Evolutionary conservation across 495 filamentous ascomycete genomes (phyloP).

Genomic region (Trichoderma reesei): DNA sequence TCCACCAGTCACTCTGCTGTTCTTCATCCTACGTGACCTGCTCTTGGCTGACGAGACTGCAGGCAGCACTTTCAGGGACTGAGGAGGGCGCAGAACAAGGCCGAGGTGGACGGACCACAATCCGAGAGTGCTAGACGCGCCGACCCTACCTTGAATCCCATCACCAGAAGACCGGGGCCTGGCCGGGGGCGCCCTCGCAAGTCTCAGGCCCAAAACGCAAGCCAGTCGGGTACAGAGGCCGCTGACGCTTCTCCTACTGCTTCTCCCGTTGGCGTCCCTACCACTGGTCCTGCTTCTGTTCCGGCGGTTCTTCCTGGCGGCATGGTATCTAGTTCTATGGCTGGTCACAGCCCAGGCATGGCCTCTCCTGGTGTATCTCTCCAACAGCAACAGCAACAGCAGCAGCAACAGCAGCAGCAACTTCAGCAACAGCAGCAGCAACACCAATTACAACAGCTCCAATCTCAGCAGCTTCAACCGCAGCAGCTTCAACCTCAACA

Average conservation of each 20-base stretch:
- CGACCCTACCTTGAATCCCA: conserved; percentile 38
- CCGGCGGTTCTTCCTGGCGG: neutral
- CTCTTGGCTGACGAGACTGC: conserved; percentile 4
- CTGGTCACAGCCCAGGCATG: neutral
- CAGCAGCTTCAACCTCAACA: conserved; percentile 10
- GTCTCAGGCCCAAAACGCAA: conserved; percentile 10
- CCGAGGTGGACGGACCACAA: conserved; percentile 22
- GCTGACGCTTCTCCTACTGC: neutral
- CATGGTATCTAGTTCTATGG: neutral
- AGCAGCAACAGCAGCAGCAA: conserved; percentile 12
- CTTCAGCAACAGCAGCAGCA: conserved; percentile 10
- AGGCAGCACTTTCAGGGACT: conserved; percentile 46
- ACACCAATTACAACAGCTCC: conserved; percentile 11
- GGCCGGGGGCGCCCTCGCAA: conserved; percentile 39
- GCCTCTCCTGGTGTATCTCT: neutral
- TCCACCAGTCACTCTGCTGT: too few species aligned
- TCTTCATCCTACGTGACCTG: too few species aligned
- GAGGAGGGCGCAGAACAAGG: conserved; percentile 35
- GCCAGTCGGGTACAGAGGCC: conserved; percentile 12
- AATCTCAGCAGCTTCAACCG: conserved; percentile 11
- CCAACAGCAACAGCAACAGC: conserved; percentile 12
- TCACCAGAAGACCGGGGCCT: conserved; percentile 39
- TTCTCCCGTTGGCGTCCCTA: neutral
- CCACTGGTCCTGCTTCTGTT: neutral
- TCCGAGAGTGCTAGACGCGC: conserved; percentile 21